Base-by-base conservation (phyloP, 208 protist species). In the Herpetomonas samuelpessoai region DNA sequence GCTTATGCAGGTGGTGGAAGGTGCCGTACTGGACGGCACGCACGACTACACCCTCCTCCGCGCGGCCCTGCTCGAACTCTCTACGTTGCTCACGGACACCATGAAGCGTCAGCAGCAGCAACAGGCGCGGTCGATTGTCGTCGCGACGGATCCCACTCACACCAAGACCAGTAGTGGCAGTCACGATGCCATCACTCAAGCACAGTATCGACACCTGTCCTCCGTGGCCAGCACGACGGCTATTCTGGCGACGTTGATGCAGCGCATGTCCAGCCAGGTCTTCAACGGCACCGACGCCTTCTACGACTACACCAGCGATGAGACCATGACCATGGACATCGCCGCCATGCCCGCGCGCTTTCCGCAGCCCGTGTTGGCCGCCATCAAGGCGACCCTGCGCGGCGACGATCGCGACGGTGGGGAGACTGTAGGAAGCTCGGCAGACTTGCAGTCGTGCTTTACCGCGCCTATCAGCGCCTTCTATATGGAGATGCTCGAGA, bases 41-140 rank as follows among this genome's bases (percentile, higher is more conserved):
- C 88, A 94, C 67, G 71, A 86, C 21, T 90, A 89, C 68, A 59
- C 63, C 16, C 39, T 74, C 7, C 45, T 94, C 52, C 81, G 81
- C n/a, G 22, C 55, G 38, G 63, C 86, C 4, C 69, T 94, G 45
- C 68, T 91, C 24, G 68, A 86, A 39, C 74, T 91, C 24, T 66
- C 83, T 1, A 49, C 68, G 2, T 52, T 93, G 7, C 56, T 92
- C 16, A 55, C 68, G 10, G 39, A 57, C 0, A 26, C 58, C 45
- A 62, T 61, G 44, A 9, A 19, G 44, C 10, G 9, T 9, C 16
- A 48, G 44, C 44, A 48, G 44, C 16, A 48, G 44, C 44, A 48
- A 19, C 7, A 22, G 44, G 4, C 16, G 44, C 44, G 19, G 18
- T 48, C 44, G 44, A 19, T 22, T 19, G 16, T 6, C 44, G 44